phyloP scores from a whole-genome alignment of 345 rosid genomes.

The Eutrema japonicum region DNA sequence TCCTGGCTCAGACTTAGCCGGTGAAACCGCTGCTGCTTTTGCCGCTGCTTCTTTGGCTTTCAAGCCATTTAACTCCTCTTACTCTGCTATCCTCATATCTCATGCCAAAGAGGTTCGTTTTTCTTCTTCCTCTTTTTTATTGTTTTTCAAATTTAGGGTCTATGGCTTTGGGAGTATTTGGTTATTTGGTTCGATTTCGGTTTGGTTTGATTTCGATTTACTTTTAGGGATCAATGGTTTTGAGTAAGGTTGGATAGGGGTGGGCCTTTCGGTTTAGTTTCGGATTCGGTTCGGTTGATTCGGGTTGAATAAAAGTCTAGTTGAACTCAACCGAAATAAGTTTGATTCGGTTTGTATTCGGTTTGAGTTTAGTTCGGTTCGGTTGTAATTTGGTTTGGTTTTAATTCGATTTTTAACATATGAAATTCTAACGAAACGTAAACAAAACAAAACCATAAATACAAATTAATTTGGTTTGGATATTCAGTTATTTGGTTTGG shows the following conservation, averaged over 20 bases:
- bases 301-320: no score
- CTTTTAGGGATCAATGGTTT: not conserved
- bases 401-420: no score
- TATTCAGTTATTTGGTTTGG: not conserved
- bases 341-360: no score
- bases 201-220: not conserved
- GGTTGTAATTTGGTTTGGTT: no score
- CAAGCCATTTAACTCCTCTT: constrained; percentile 77
- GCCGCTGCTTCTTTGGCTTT: constrained; percentile 85
- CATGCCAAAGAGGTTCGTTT: constrained; percentile 73
- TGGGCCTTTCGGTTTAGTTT: no score
- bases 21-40: constrained; percentile 83
- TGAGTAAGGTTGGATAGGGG: not conserved
- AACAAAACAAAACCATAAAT: no score
- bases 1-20: constrained; percentile 87
- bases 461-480: no score
- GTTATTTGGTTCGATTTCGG: not conserved
- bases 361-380: no score
- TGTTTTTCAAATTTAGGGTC: not conserved
- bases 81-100: constrained; percentile 58
- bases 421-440: no score
- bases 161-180: not conserved
- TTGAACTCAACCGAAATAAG: no score
- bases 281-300: no score
- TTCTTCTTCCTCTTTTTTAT: not conserved